Conservation (phyloP, 2,329 filamentous ascomycete species). For the Trichoderma sp. region DNA sequence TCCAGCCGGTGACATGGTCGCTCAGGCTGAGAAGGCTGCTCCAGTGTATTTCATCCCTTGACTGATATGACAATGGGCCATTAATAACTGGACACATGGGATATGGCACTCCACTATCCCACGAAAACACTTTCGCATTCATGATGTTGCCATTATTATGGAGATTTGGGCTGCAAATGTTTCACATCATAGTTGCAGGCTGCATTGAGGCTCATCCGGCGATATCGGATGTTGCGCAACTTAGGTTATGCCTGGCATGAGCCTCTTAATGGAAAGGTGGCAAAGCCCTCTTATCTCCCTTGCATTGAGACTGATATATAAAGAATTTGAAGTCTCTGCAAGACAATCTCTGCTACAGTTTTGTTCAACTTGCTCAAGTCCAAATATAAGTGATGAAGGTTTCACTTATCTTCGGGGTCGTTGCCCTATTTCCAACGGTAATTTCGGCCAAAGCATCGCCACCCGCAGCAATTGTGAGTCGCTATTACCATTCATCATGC, state of each 20-base stretch:
- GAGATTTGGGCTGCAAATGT: neutral
- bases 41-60: neutral
- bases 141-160: neutral
- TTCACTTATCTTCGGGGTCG: neutral
- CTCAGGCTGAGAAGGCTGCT: neutral
- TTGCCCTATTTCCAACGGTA: neutral
- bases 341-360: neutral
- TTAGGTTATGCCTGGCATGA: neutral
- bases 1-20: neutral
- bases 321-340: neutral
- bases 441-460: neutral
- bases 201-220: neutral
- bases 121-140: neutral
- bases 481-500: too few relatives aligned
- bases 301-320: neutral
- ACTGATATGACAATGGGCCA: neutral
- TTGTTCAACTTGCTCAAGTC: neutral
- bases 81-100: neutral
- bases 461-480: neutral
- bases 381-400: neutral
- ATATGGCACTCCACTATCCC: neutral
- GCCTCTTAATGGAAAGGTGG: neutral
- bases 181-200: neutral
- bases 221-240: neutral
- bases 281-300: neutral